phyloP scores from a whole-genome alignment of 1,284 basidiomycete genomes.

The Anthracocystis panici-leucophaei region DNA sequence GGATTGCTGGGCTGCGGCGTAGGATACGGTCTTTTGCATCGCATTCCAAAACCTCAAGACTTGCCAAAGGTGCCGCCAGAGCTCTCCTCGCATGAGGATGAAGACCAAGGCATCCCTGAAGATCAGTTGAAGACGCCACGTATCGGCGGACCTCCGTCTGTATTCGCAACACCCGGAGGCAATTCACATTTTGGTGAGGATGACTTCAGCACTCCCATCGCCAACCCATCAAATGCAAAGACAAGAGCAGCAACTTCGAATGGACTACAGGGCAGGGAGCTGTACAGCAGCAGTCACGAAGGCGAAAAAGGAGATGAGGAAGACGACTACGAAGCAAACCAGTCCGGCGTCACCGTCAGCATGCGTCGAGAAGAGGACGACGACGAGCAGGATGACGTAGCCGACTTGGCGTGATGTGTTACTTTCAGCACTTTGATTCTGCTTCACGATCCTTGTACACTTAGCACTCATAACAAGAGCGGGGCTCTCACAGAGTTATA shows the following conservation, averaged over 20 bases:
- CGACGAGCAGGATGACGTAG: slow-evolving; percentile 28
- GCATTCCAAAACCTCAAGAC: slow-evolving; percentile 61
- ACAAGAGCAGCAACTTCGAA: slow-evolving; percentile 6
- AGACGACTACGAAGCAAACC: slow-evolving; percentile 49
- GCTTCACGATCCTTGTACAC: not conserved
- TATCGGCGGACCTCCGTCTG: slow-evolving; percentile 32
- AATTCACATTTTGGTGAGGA: slow-evolving; percentile 27
- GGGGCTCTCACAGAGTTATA: not conserved
- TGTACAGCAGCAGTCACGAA: slow-evolving; percentile 26
- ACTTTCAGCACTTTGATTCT: not conserved
- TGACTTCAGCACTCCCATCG: slow-evolving; percentile 30
- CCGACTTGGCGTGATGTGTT: slow-evolving; percentile 13
- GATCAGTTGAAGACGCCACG: slow-evolving; percentile 40
- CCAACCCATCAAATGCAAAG: slow-evolving; percentile 14
- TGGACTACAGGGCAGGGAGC: slow-evolving; percentile 14
- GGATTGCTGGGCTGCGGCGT: slow-evolving; percentile 66
- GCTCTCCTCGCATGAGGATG: slow-evolving; percentile 18
- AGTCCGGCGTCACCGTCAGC: slow-evolving; percentile 53
- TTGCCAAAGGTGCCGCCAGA: slow-evolving; percentile 44
- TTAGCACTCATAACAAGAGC: slow-evolving; percentile 3
- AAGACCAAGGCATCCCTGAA: slow-evolving; percentile 19
- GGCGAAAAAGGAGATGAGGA: slow-evolving; percentile 50
- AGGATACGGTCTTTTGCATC: slow-evolving; percentile 64
- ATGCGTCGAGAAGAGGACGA: slow-evolving; percentile 57
- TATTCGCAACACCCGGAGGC: slow-evolving; percentile 20